Conservation (phyloP, 371 early-diverging fungal species). For the Syncephalastrum racemosum region DNA sequence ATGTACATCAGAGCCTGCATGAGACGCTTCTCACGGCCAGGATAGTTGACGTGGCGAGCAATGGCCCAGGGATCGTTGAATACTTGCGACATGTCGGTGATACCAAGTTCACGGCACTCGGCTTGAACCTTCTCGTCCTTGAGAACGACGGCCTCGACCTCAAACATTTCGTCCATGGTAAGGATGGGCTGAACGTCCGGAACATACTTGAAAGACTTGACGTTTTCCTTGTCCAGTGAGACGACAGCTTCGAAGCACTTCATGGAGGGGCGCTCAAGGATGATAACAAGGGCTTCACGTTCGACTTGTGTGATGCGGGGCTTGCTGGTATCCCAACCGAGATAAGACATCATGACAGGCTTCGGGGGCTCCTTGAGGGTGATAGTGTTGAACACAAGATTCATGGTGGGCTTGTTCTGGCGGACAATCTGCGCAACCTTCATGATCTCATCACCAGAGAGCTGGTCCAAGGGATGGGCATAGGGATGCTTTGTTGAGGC, state of each 20-base stretch:
- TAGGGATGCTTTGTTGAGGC: conserved; percentile 21
- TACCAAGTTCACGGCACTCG: conserved; percentile 48
- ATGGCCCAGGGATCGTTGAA: conserved; percentile 55
- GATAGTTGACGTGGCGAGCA: conserved; percentile 44
- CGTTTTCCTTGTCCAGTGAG: conserved; percentile 21
- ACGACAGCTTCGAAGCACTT: conserved; percentile 45
- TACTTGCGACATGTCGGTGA: conserved; percentile 47
- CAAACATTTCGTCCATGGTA: conserved; percentile 54
- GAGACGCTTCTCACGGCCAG: conserved; percentile 42
- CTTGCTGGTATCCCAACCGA: conserved; percentile 42
- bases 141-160: conserved; percentile 44
- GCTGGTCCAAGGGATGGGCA: conserved; percentile 48
- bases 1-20: conserved; percentile 57
- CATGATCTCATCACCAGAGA: conserved; percentile 43
- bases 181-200: conserved; percentile 52
- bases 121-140: conserved; percentile 38
- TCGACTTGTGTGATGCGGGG: conserved; percentile 38
- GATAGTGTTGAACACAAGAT: conserved; percentile 53
- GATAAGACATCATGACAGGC: conserved; percentile 41
- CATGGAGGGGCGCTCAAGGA: conserved; percentile 39
- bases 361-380: conserved; percentile 51
- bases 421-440: conserved; percentile 37
- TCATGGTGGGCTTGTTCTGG: conserved; percentile 27
- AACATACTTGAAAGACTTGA: conserved; percentile 38
- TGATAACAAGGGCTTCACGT: conserved; percentile 47